Base-by-base conservation (phyloP, 2,329 filamentous ascomycete genomes). In the Colletotrichum scovillei region DNA sequence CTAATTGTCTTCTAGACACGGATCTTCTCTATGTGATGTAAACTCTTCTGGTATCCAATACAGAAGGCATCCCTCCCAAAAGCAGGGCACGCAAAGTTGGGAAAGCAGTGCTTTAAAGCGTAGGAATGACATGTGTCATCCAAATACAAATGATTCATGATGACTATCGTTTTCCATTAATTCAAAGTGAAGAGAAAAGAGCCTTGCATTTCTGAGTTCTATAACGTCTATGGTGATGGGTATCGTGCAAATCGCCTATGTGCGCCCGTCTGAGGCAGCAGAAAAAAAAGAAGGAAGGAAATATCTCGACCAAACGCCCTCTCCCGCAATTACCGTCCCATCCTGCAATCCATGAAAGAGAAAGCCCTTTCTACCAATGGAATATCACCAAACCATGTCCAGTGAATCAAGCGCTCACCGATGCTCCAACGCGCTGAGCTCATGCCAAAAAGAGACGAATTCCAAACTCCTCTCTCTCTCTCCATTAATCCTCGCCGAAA, bases 1-100 rank as follows among this genome's bases (percentile, higher is more conserved):
- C 42, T 58, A 60, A 56, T 59, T 24, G 16, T n/a, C 3, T 3
- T 28, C 8, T n/a, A 74, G 72, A 74, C 63, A 74, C 72, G 35
- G 55, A 74, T 68, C 35, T 74, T 26, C 57, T 74, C 12, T 74
- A 72, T 57, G 72, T 74, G 7, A 74, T 74, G 72, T 74, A 55
- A 57, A 9, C 28, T 58, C 28, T 1, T 2, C 16, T 16, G n/a
- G n/a, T 11, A 12, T 14, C 42, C 8, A 14, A 49, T 35, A n/a
- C 22, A 2, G 38, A 16, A 52, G 49, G 53, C 24, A 24, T 32
- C 9, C 35, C 35, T 9, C 35, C 35, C 35, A 22, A 19, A 22
- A 12, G 35, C 6, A 52, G 35, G 35, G 46, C 22, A 60, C 12
- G 58, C 46, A 65, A 35, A 35, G 59, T 57, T 63, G n/a, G 24